Base-by-base conservation (phyloP, 208 protist species). In the Naegleria lovaniensis region DNA sequence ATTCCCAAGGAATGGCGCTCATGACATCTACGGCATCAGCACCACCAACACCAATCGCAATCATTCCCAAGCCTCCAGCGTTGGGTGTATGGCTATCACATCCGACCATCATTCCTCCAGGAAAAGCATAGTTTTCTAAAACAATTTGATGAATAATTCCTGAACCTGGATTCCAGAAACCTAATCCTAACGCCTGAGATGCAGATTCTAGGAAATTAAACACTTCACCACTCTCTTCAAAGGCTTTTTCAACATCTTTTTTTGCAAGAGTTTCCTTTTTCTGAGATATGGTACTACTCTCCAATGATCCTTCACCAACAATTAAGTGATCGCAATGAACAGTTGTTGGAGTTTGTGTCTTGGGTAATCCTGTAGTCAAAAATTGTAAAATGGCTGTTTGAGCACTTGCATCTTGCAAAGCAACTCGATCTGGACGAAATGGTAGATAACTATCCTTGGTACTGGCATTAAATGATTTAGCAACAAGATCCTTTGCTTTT, bases 321-420 rank as follows among this genome's bases (percentile, higher is more conserved):
- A 97, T 97, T 75, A 97, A 91, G 91, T 97, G 96, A 86, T 97
- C 96, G 92, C 96, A 97, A 91, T 97, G 96, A 90, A 97, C 94
- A 19, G 95, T 96, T n/a, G 94, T 93, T 87, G 96, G 96, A 3
- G 96, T 94, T 16, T 93, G 93, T 19, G 91, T 93, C 83, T 94
- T 94, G 43, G 92, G 92, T 58, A 96, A 85, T 87, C 95, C 95
- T 25, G 94, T 92, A 33, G 93, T 93, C 88, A 97, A 96, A 91
- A 97, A 97, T 93, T 97, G 95, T 38, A 97, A 92, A 59, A 97
- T 93, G 29, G 96, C 96, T 95, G 96, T 97, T 90, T 97, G 96
- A 19, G 94, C 93, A 19, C 94, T 95, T 38, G 95, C 94, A 86
- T 96, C 94, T 75, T 67, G 58, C 9, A 89, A 36, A 76, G 90